A percentile compares a stretch with the other conserved stretches of the same genome.
phyloP scores from a whole-genome alignment of 805 yeast species.

The Suhomyces pyralidae region DNA sequence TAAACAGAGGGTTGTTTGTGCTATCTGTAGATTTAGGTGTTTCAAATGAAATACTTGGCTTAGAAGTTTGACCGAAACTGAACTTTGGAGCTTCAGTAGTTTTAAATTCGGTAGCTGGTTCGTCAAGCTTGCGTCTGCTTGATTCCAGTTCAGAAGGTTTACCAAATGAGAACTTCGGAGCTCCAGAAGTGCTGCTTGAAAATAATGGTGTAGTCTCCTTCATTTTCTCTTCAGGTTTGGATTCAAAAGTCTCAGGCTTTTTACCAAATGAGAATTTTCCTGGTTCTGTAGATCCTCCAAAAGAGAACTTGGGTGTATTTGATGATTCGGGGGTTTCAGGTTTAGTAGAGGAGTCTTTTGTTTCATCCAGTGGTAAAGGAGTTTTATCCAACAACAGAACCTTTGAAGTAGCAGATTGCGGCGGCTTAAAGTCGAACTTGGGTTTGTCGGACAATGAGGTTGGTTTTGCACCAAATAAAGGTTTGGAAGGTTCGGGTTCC shows the following conservation, averaged over 20 bases:
- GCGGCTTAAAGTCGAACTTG: background rate
- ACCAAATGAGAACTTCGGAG: constrained; percentile 9
- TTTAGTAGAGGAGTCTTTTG: background rate
- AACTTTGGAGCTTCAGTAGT: background rate
- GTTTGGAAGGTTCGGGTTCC: constrained; percentile 7
- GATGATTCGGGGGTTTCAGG: background rate
- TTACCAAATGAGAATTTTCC: constrained; percentile 4
- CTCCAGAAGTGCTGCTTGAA: background rate
- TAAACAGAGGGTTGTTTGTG: background rate
- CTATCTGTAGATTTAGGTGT: background rate
- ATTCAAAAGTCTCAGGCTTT: background rate
- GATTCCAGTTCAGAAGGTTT: background rate
- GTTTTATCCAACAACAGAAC: background rate
- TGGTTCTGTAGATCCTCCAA: constrained; percentile 2
- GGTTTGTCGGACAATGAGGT: background rate
- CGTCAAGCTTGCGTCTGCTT: background rate
- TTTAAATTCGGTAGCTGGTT: background rate
- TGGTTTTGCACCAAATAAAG: background rate
- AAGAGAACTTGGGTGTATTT: constrained; percentile 1
- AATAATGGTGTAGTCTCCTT: background rate
- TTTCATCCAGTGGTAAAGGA: constrained; percentile 5
- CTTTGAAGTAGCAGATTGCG: background rate
- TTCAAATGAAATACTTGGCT: background rate
- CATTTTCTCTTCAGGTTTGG: background rate
- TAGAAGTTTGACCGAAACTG: background rate